A percentile compares a stretch with the other conserved stretches of the same genome.
Evolutionary conservation across 345 rosid genomes (phyloP).

Genomic region (Raphanus raphanistrum): DNA sequence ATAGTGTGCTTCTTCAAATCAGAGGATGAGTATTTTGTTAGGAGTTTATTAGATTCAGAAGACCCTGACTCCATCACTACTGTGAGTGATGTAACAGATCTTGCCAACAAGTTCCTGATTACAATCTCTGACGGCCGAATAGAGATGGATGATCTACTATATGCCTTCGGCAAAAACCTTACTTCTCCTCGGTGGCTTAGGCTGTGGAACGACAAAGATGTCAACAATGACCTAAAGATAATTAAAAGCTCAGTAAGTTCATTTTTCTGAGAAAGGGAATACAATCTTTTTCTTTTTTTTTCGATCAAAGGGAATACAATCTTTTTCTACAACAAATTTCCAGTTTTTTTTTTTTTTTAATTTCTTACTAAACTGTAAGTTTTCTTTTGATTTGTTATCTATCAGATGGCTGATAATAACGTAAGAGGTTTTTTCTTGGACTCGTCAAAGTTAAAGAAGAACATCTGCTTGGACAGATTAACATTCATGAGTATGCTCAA

Average conservation of each 20-base stretch:
- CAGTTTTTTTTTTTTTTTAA: too few relatives aligned
- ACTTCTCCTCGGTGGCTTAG: not conserved
- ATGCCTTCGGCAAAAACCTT: not conserved
- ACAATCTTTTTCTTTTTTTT: too few relatives aligned
- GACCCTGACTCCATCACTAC: too few relatives aligned
- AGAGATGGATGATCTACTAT: conserved; percentile 2
- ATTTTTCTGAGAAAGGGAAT: too few relatives aligned
- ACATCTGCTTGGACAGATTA: not conserved
- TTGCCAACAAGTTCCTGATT: conserved; percentile 8
- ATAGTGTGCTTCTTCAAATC: conserved; percentile 34
- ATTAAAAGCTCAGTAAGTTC: too few relatives aligned
- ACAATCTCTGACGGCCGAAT: not conserved
- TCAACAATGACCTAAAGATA: too few relatives aligned
- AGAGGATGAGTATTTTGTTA: not conserved
- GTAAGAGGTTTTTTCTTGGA: conserved; percentile 11
- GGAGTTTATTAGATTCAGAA: not conserved
- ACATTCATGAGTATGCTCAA: not conserved
- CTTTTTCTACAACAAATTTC: too few relatives aligned
- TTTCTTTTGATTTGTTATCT: too few relatives aligned
- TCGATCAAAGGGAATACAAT: too few relatives aligned
- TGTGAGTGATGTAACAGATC: conserved; percentile 13
- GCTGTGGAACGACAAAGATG: conserved; percentile 1
- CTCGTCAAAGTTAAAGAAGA: not conserved
- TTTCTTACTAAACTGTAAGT: too few relatives aligned
- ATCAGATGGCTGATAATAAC: too few relatives aligned